A percentile compares a stretch with the other conserved stretches of the same genome.
phyloP scores from a whole-genome alignment of 208 protist species.

The Crithidia expoeki region DNA sequence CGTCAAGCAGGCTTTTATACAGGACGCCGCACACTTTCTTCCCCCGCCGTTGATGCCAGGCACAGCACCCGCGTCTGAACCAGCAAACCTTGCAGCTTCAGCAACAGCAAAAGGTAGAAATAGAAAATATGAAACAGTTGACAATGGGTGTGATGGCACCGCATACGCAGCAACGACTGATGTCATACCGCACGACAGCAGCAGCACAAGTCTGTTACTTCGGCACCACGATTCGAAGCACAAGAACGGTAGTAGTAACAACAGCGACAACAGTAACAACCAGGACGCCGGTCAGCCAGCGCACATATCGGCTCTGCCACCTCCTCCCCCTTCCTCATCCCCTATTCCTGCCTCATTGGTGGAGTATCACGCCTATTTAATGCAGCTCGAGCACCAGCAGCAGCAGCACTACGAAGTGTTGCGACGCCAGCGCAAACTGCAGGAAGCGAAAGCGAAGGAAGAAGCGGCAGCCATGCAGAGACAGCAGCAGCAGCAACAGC shows the following conservation, averaged over 20 bases:
- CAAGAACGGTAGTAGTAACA: background rate
- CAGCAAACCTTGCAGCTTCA: no score
- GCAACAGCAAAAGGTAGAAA: no score
- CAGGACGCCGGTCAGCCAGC: background rate
- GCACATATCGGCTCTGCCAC: background rate
- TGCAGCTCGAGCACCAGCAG: slow-evolving; percentile 45
- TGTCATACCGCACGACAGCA: background rate
- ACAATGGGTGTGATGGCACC: background rate
- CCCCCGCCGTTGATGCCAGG: background rate
- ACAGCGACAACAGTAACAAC: background rate
- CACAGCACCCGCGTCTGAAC: no score
- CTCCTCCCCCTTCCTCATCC: slow-evolving; percentile 30
- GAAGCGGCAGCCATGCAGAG: background rate
- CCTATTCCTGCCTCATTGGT: slow-evolving; percentile 34
- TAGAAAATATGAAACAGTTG: no score
- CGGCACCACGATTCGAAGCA: background rate
- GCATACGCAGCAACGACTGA: background rate
- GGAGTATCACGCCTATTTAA: slow-evolving; percentile 34
- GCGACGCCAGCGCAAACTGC: slow-evolving; percentile 26
- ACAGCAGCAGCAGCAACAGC: slow-evolving; percentile 8
- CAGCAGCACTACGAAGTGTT: slow-evolving; percentile 51
- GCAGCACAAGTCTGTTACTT: slow-evolving; percentile 8
- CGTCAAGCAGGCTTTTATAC: slow-evolving; percentile 9
- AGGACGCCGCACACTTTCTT: slow-evolving; percentile 2
- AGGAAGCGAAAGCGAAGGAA: slow-evolving; percentile 1